A percentile compares a stretch with the other conserved stretches of the same genome.
phyloP scores from a whole-genome alignment of 352 stramenopile species.

The Phytopythium vexans region DNA sequence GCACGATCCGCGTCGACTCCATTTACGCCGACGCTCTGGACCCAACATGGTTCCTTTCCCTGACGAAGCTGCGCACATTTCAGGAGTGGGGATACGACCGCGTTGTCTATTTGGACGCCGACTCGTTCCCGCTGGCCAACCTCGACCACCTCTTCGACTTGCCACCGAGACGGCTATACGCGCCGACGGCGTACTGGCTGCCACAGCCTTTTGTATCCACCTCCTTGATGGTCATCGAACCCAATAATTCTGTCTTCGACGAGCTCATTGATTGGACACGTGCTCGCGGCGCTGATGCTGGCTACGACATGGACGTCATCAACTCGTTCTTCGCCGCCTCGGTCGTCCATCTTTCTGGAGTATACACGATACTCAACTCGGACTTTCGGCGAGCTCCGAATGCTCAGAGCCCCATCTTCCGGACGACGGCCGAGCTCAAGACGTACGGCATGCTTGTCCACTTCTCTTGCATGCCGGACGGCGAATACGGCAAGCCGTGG shows the following conservation, averaged over 20 bases:
- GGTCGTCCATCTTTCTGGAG: constrained; percentile 9
- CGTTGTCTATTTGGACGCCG: constrained; percentile 27
- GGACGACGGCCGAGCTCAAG: constrained; percentile 5
- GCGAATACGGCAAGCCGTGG: constrained; percentile 5
- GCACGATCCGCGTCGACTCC: constrained; percentile 13
- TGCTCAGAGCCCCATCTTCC: constrained; percentile 7
- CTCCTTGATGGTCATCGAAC: constrained; percentile 23
- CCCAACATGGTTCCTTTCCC: constrained; percentile 13
- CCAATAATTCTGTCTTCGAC: constrained; percentile 10
- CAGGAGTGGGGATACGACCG: constrained; percentile 29
- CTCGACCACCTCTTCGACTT: constrained; percentile 18
- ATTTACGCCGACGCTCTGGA: constrained; percentile 7
- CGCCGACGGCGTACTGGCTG: constrained; percentile 25
- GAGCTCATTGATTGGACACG: constrained; percentile 15
- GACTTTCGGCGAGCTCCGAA: constrained; percentile 15
- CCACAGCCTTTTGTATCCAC: constrained; percentile 21
- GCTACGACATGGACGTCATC: constrained; percentile 26
- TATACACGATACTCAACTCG: constrained; percentile 27
- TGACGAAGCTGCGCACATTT: constrained; percentile 28
- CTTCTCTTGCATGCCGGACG: constrained; percentile 7
- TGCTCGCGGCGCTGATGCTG: constrained; percentile 6
- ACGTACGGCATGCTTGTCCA: constrained; percentile 3
- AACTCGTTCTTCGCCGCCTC: constrained; percentile 18
- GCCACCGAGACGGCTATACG: constrained; percentile 13
- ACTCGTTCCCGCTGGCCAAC: constrained; percentile 25